Conservation (phyloP, 257 asterid genomes). For the Salvia rosmarinus region DNA sequence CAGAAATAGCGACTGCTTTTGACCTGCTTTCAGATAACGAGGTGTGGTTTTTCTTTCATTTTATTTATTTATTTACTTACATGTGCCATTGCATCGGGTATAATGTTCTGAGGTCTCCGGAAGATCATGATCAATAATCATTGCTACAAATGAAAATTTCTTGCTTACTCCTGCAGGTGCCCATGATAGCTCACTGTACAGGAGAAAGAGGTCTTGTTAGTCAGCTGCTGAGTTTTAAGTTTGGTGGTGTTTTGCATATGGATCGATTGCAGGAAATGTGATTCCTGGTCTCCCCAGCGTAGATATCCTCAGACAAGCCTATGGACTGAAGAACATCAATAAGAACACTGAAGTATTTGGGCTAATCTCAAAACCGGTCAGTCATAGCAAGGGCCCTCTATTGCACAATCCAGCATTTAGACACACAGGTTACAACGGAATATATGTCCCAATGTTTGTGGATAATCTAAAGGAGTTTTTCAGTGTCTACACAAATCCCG, state of each 20-base stretch:
- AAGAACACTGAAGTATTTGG: conserved; percentile 57
- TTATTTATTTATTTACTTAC: no score
- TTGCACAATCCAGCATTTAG: conserved; percentile 70
- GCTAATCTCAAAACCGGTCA: conserved; percentile 67
- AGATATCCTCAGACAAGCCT: conserved; percentile 49
- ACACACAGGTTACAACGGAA: conserved; percentile 56
- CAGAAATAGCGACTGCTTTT: conserved; percentile 45
- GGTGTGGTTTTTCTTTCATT: conserved; percentile 35
- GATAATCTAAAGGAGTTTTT: conserved; percentile 70
- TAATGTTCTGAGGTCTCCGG: neutral
- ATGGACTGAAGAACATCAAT: conserved; percentile 49
- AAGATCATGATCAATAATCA: neutral
- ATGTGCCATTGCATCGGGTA: neutral
- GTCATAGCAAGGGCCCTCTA: conserved; percentile 75
- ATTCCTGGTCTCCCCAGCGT: conserved; percentile 61
- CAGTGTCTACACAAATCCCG: conserved; percentile 51
- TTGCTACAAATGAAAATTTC: neutral
- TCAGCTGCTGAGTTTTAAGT: conserved; percentile 59
- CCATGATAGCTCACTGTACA: conserved; percentile 55
- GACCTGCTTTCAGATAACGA: conserved; percentile 58
- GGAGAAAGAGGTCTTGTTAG: conserved; percentile 74
- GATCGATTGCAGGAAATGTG: conserved; percentile 50
- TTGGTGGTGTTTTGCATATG: conserved; percentile 58
- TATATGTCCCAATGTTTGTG: conserved; percentile 70
- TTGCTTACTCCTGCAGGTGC: conserved; percentile 45